A percentile compares a stretch with the other conserved stretches of the same genome.
phyloP scores from a whole-genome alignment of 768 basidiomycete species.

The Serendipita indica region DNA sequence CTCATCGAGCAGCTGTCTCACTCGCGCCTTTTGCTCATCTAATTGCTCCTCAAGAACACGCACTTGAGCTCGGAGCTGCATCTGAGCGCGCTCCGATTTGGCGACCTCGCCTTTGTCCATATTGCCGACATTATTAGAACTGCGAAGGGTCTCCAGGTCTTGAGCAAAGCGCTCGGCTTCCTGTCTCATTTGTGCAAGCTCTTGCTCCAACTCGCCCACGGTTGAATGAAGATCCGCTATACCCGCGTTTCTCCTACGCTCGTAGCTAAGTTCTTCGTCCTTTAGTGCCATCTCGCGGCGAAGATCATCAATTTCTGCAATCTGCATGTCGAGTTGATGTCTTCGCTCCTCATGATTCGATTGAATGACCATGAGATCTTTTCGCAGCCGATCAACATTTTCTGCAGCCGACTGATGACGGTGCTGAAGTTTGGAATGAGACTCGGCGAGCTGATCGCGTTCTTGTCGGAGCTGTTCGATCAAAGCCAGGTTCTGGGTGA shows the following conservation, averaged over 20 bases:
- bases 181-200: constrained; percentile 56
- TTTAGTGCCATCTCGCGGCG: constrained; percentile 47
- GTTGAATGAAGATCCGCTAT: constrained; percentile 50
- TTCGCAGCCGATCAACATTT: constrained; percentile 46
- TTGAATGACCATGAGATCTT: constrained; percentile 45
- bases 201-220: constrained; percentile 53
- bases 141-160: constrained; percentile 52
- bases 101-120: constrained; percentile 21
- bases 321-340: constrained; percentile 56
- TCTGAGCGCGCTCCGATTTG: constrained; percentile 38
- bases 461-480: constrained; percentile 69
- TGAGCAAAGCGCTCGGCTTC: constrained; percentile 68
- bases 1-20: background rate
- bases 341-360: constrained; percentile 56
- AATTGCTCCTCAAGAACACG: constrained; percentile 52
- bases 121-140: constrained; percentile 39
- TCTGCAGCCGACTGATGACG: constrained; percentile 51
- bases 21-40: constrained; percentile 21
- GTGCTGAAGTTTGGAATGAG: constrained; percentile 60
- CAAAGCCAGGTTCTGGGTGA: constrained; percentile 50
- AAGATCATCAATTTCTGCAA: constrained; percentile 64
- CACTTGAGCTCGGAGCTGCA: constrained; percentile 52
- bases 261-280: constrained; percentile 48
- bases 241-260: constrained; percentile 43
- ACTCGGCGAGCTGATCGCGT: constrained; percentile 47